Conservation (phyloP, 2,329 filamentous ascomycete genomes). For the Cytospora piceicola region DNA sequence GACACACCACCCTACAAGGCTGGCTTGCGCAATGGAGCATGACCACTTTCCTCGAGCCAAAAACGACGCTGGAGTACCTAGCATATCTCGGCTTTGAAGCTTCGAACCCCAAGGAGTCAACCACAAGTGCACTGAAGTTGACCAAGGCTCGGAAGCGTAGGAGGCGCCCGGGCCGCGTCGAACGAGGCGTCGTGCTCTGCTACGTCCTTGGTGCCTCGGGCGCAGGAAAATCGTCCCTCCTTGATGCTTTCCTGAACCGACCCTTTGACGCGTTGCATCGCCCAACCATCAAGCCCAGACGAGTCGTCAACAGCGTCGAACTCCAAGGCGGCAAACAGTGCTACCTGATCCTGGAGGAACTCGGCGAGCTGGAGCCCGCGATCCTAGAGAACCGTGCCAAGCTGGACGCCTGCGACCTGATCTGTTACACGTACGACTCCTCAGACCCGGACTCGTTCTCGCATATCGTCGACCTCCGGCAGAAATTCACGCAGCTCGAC, state of each 20-base stretch:
- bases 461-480: conserved; percentile 81
- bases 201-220: conserved; percentile 86
- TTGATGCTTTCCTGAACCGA: conserved; percentile 89
- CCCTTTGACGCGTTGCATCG: conserved; percentile 84
- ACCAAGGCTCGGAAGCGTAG: conserved; percentile 90
- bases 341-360: conserved; percentile 92
- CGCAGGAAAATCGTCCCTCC: conserved; percentile 87
- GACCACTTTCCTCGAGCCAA: conserved; percentile 96
- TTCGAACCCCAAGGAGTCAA: conserved; percentile 72
- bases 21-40: conserved; percentile 99
- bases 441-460: conserved; percentile 95
- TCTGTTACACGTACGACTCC: conserved; percentile 96
- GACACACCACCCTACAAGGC: conserved; percentile 92
- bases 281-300: conserved; percentile 92
- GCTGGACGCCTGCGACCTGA: conserved; percentile 87
- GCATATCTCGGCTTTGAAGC: conserved; percentile 96
- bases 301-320: conserved; percentile 95
- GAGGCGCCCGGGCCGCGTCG: conserved; percentile 79
- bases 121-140: conserved; percentile 84
- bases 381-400: conserved; percentile 91
- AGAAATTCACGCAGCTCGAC: conserved; percentile 80
- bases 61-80: conserved; percentile 92
- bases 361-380: conserved; percentile 92
- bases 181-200: conserved; percentile 91
- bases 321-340: conserved; percentile 95